phyloP scores from a whole-genome alignment of 306 rosid species.

The Corylus heterophylla region DNA sequence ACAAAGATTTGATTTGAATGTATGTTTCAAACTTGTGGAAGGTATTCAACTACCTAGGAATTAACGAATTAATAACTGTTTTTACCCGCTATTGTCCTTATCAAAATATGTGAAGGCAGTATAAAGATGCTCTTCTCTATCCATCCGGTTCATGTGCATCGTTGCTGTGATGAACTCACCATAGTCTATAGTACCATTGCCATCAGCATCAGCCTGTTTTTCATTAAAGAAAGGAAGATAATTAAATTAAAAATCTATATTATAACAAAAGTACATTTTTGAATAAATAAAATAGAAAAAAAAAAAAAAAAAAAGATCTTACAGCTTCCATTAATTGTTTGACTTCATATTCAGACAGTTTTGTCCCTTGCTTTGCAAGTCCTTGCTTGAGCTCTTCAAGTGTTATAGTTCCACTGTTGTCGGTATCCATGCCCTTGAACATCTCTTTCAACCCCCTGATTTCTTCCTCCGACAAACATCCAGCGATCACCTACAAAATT shows the following conservation, averaged over 20 bases:
- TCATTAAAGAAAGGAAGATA: not conserved
- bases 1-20: too few species aligned
- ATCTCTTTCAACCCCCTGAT: constrained; percentile 94
- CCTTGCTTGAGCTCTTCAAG: constrained; percentile 98
- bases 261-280: not conserved
- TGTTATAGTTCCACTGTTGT: constrained; percentile 94
- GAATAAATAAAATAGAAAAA: not conserved
- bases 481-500: constrained; percentile 71
- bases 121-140: constrained; percentile 92
- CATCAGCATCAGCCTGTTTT: constrained; percentile 94
- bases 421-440: constrained; percentile 88
- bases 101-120: constrained; percentile 97
- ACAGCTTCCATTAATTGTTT: constrained; percentile 96
- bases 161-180: constrained; percentile 98
- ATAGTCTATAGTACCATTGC: constrained; percentile 92
- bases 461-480: constrained; percentile 98
- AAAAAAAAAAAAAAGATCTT: constrained; percentile 11
- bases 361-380: constrained; percentile 94
- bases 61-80: not conserved
- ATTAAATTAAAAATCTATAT: not conserved
- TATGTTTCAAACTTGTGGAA: not conserved
- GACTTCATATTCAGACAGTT: constrained; percentile 75
- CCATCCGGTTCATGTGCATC: constrained; percentile 90
- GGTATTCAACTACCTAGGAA: not conserved
- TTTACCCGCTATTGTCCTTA: constrained; percentile 93